Conservation (phyloP, 306 rosid species). For the Cucurbita ficifolia region DNA sequence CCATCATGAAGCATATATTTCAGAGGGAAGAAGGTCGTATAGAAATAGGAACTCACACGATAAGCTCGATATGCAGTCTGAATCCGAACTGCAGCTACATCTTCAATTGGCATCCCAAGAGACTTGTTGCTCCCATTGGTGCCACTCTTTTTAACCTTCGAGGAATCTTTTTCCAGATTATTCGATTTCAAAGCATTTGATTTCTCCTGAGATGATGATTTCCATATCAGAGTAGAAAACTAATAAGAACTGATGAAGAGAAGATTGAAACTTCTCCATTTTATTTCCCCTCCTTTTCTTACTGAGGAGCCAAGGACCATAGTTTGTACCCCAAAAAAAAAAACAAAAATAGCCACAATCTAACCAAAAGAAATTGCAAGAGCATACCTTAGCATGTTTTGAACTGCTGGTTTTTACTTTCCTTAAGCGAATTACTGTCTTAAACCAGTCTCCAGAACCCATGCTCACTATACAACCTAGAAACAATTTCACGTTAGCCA, state of each 20-base stretch:
- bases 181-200: slow-evolving; percentile 25
- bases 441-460: slow-evolving; percentile 96
- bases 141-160: slow-evolving; percentile 21
- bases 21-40: neutral
- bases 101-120: slow-evolving; percentile 39
- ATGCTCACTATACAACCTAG: slow-evolving; percentile 42
- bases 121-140: slow-evolving; percentile 24
- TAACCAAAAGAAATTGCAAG: neutral
- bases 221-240: slow-evolving; percentile 25
- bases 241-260: neutral
- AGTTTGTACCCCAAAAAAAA: neutral
- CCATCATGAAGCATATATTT: neutral
- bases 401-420: slow-evolving; percentile 44
- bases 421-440: slow-evolving; percentile 44
- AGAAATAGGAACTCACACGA: slow-evolving; percentile 26
- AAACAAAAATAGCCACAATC: neutral
- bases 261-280: neutral
- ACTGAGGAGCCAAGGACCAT: neutral
- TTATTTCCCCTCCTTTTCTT: neutral
- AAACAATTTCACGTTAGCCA: neutral
- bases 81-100: slow-evolving; percentile 67
- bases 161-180: slow-evolving; percentile 17
- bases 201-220: slow-evolving; percentile 27
- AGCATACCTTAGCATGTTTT: slow-evolving; percentile 56
- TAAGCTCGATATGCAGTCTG: slow-evolving; percentile 86